These are phyloP conservation scores for Dryas drummondii DNA, from an alignment of 306 rosid genomes.

Conservation along the genomic window DNA sequence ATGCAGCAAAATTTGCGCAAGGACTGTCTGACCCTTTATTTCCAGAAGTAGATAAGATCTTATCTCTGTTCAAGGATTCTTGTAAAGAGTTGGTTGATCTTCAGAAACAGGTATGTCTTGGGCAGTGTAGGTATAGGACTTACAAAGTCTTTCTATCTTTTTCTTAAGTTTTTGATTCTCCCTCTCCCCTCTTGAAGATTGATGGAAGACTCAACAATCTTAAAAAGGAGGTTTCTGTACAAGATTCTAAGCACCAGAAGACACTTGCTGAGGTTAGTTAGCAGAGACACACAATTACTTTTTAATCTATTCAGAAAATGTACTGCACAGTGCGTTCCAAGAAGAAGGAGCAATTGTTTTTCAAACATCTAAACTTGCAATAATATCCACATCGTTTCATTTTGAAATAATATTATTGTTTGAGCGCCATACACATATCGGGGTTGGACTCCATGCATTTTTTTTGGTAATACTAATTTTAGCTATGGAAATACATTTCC, in stretches of 20 bases:
- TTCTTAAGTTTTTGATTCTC: conserved; percentile 10
- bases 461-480: not conserved
- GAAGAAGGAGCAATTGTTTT: not conserved
- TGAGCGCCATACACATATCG: not conserved
- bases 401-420: not conserved
- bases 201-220: conserved; percentile 83
- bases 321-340: not conserved
- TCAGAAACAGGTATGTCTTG: conserved; percentile 68
- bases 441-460: not conserved
- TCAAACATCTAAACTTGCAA: not conserved
- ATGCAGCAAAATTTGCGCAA: conserved; percentile 57
- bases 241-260: conserved; percentile 91
- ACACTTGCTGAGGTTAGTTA: conserved; percentile 87
- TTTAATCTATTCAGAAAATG: not conserved
- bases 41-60: conserved; percentile 85
- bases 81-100: conserved; percentile 90
- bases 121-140: conserved; percentile 8
- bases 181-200: conserved; percentile 46
- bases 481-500: not conserved
- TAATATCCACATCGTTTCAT: not conserved
- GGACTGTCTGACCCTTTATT: conserved; percentile 59
- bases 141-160: not conserved
- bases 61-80: conserved; percentile 85
- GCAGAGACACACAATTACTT: not conserved
- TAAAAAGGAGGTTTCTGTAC: conserved; percentile 84